phyloP scores from a whole-genome alignment of 1,139 yeast genomes.

The Geotrichum phurueaensis region DNA sequence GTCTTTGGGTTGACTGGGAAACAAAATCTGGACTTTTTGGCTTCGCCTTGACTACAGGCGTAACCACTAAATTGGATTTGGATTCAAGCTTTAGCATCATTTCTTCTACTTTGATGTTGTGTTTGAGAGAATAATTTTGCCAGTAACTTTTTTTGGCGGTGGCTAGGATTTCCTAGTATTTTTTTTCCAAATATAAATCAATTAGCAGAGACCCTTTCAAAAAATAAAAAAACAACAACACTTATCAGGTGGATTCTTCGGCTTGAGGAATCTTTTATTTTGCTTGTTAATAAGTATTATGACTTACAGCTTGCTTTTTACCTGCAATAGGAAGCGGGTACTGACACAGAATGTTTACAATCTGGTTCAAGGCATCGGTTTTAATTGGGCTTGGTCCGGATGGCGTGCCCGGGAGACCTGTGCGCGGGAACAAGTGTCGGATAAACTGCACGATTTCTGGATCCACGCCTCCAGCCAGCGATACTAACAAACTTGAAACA shows the following conservation, averaged over 20 bases:
- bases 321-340: background rate
- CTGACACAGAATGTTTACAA: background rate
- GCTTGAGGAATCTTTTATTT: too few species aligned
- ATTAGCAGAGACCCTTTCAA: too few species aligned
- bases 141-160: background rate
- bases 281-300: too few species aligned
- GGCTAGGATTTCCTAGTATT: background rate
- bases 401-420: background rate
- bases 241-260: too few species aligned
- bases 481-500: background rate
- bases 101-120: background rate
- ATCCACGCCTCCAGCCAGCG: background rate
- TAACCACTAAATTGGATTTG: background rate
- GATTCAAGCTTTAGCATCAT: background rate
- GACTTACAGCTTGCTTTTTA: background rate
- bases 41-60: background rate
- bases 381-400: background rate
- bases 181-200: too few species aligned
- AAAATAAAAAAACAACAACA: too few species aligned
- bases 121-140: background rate
- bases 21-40: background rate
- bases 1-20: background rate
- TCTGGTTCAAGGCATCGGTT: background rate
- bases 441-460: background rate
- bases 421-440: background rate